phyloP scores from a whole-genome alignment of 2,329 filamentous ascomycete genomes.

The Sclerotinia subarctica region DNA sequence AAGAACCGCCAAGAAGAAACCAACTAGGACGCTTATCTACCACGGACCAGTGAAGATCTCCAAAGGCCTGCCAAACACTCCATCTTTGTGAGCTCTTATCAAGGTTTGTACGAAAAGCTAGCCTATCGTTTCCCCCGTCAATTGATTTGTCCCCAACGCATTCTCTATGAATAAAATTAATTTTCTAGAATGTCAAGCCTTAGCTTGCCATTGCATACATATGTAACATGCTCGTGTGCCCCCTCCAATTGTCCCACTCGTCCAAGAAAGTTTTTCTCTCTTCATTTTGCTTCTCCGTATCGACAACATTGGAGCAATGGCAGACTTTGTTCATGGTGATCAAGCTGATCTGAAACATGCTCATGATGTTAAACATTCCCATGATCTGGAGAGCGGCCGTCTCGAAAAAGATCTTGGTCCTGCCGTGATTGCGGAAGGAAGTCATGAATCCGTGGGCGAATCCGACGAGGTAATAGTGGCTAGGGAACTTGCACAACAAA shows the following conservation, averaged over 20 bases:
- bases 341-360: constrained; percentile 29
- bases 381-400: constrained; percentile 31
- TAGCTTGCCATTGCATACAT: constrained; percentile 20
- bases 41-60: constrained; percentile 10
- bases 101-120: constrained; percentile 5
- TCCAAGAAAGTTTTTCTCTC: constrained; percentile 4
- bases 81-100: constrained; percentile 16
- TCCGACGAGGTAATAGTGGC: constrained; percentile 30
- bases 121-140: constrained; percentile 3
- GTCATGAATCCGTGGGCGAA: constrained; percentile 16
- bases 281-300: neutral
- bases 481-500: constrained; percentile 29
- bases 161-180: neutral
- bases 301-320: constrained; percentile 11
- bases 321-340: constrained; percentile 34
- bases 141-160: constrained; percentile 9
- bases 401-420: constrained; percentile 23
- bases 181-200: constrained; percentile 17
- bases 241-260: constrained; percentile 12
- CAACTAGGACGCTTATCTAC: constrained; percentile 19
- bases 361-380: constrained; percentile 27
- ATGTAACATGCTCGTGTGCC: constrained; percentile 17
- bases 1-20: constrained; percentile 14
- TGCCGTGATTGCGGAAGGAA: constrained; percentile 12
- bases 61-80: neutral